Base-by-base conservation (phyloP, 176 grass and related monocot species). In the Melocanna baccifera region DNA sequence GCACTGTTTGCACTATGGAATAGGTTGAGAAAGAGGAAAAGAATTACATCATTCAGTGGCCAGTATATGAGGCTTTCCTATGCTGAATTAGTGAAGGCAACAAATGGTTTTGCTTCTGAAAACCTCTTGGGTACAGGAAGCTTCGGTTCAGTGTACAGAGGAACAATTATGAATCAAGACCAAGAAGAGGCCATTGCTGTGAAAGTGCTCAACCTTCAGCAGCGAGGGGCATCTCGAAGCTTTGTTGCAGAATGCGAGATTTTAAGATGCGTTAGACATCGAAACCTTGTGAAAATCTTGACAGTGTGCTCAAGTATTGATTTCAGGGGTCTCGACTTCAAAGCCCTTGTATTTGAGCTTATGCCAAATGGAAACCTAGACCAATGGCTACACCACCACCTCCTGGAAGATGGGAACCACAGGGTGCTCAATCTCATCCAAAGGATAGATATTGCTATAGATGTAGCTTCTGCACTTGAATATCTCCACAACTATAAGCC, bases 291-390 rank as follows among this genome's bases (percentile, higher is more conserved):
- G 55, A 86, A 86, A 29, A 52, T 86, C 7, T 29, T 86, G 9
- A 79, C 84, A 0, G 43, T 79, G 1, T 86, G 84, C n/a, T 79
- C 75, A 63, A 79, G 76, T 62, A 62, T 86, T 50, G 67, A 86
- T 66, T 79, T 14, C 34, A 36, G 11, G 29, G 84, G 84, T 13
- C 1, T 20, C 19, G 76, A 86, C 9, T 86, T 86, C 76, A 79
- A 86, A 29, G 76, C 84, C 19, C 55, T 86, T 11, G 76, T 86
- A 19, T 86, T 36, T 52, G 75, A 79, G 56, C 79, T 63, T 16
- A 13, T 86, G 32, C 84, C 65, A 4, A 71, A 79, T 64, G 75
- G 84, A 86, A 51, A 79, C 72, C 45, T 85, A 70, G 65, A 85
- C 3, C 40, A 85, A 42, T 73, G 81, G 81, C 56, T 39, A 18